Evolutionary conservation across 1,139 yeast species (phyloP).

Genomic region (Pneumocystis wakefieldiae): DNA sequence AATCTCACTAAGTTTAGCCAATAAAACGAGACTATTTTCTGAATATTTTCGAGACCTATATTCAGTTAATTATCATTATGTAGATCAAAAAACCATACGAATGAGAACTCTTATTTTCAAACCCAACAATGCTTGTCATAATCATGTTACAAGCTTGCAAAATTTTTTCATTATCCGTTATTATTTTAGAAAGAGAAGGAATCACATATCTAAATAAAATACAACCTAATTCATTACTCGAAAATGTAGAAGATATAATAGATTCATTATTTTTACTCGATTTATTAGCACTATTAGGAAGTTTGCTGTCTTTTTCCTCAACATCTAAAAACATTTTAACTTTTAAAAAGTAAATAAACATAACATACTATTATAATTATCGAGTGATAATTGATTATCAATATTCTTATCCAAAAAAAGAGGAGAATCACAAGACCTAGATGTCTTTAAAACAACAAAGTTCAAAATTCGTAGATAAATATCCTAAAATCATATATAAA

Average conservation of each 20-base stretch:
- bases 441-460: neutral
- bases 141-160: neutral
- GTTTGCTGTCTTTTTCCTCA: neutral
- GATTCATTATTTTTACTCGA: neutral
- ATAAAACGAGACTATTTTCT: neutral
- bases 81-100: neutral
- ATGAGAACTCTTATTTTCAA: neutral
- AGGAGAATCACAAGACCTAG: neutral
- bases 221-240: neutral
- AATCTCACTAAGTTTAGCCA: slow-evolving; percentile 8
- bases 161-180: neutral
- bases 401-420: neutral
- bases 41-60: neutral
- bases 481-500: neutral
- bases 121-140: neutral
- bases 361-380: neutral
- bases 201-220: neutral
- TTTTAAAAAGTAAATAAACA: neutral
- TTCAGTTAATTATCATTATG: neutral
- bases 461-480: neutral
- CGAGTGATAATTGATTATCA: neutral
- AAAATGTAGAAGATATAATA: neutral
- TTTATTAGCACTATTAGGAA: neutral
- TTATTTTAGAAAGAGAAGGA: neutral
- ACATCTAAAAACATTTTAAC: neutral